phyloP scores from a whole-genome alignment of 306 rosid species.

The Lablab purpureus region DNA sequence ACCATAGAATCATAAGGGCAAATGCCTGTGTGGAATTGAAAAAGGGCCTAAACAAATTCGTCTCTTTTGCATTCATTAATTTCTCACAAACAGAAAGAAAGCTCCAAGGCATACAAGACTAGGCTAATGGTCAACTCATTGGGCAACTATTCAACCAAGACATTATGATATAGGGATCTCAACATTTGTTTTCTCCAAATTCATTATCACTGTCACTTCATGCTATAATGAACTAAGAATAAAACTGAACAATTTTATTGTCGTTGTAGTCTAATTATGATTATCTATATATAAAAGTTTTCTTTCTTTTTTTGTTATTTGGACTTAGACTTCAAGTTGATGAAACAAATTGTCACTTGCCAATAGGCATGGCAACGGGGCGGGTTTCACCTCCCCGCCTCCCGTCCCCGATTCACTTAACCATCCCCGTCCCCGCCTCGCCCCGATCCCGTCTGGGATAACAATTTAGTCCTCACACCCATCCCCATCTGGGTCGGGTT shows the following conservation, averaged over 20 bases:
- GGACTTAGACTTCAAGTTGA: neutral
- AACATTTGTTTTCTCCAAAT: neutral
- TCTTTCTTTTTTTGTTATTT: neutral
- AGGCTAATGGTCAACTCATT: neutral
- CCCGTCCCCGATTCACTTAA: no score
- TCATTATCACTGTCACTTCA: neutral
- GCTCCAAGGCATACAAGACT: neutral
- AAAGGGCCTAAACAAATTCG: neutral
- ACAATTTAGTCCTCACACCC: no score
- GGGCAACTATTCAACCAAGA: neutral
- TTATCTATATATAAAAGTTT: neutral
- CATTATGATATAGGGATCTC: neutral
- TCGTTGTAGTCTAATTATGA: no score
- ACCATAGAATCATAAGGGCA: constrained; percentile 25
- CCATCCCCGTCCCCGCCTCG: no score
- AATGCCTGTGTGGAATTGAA: neutral
- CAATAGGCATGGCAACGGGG: no score
- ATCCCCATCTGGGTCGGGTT: no score
- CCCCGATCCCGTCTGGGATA: no score
- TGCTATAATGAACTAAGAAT: neutral
- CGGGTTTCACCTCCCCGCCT: no score
- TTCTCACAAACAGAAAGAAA: neutral
- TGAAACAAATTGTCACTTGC: no score
- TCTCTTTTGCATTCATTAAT: neutral
- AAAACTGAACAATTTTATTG: neutral